Evolutionary conservation across 192 early-diverging fungal genomes (phyloP).

Genomic region (Endogone sp.): DNA sequence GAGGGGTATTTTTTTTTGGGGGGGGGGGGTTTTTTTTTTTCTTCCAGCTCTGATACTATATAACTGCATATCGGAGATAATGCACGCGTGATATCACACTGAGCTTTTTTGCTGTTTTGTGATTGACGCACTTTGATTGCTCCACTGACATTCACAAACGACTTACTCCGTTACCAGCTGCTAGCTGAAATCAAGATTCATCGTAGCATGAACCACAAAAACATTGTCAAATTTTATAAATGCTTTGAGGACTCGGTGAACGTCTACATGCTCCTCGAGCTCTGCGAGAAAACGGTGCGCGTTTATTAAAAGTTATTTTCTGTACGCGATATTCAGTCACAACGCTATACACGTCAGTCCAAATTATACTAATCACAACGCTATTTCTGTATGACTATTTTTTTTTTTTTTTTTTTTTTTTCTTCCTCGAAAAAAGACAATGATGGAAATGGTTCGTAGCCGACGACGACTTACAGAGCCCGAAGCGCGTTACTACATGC

Average conservation of each 20-base stretch:
- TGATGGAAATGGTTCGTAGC: slow-evolving; percentile 76
- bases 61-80: too few species aligned
- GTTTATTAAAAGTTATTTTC: not conserved
- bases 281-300: slow-evolving; percentile 79
- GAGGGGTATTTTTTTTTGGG: too few species aligned
- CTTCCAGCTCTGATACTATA: too few species aligned
- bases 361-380: too few species aligned
- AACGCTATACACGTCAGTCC: not conserved
- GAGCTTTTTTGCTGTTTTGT: too few species aligned
- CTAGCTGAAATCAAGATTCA: slow-evolving; percentile 82
- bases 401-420: not conserved
- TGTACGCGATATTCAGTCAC: not conserved
- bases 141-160: not conserved
- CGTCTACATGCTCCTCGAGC: slow-evolving; percentile 89
- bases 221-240: slow-evolving; percentile 76
- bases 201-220: slow-evolving; percentile 61
- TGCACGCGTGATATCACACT: too few species aligned
- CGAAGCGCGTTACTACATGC: slow-evolving; percentile 86
- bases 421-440: slow-evolving; percentile 60
- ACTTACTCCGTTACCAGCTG: slow-evolving; percentile 37
- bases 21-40: too few species aligned
- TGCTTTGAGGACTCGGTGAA: slow-evolving; percentile 86
- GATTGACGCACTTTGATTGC: too few species aligned
- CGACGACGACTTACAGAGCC: slow-evolving; percentile 81
- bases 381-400: not conserved